Evolutionary conservation across 129 eudicot genomes (phyloP).

Genomic region (Chrysanthemum seticuspe): DNA sequence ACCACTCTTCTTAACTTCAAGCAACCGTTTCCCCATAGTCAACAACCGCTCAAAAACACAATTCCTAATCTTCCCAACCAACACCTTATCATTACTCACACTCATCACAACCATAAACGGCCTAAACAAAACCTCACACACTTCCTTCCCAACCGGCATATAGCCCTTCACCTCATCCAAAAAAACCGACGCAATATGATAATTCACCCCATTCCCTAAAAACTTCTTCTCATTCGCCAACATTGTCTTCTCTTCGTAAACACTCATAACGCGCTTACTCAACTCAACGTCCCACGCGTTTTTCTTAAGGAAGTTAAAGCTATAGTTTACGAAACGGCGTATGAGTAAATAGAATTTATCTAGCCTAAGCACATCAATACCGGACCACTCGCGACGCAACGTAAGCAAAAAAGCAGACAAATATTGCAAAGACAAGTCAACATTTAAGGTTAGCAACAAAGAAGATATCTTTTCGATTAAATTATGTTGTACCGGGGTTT

Average conservation of each 20-base stretch:
- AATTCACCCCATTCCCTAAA: constrained; percentile 80
- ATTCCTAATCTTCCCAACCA: constrained; percentile 68
- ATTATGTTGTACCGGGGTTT: constrained; percentile 57
- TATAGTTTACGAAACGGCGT: not conserved
- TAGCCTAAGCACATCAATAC: constrained; percentile 80
- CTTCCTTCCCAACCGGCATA: constrained; percentile 52
- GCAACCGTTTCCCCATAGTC: constrained; percentile 53
- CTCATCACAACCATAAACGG: constrained; percentile 45
- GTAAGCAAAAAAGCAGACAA: constrained; percentile 57
- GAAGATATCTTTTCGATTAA: constrained; percentile 56
- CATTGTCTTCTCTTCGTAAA: constrained; percentile 49
- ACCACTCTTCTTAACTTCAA: constrained; percentile 49
- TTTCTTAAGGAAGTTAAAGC: constrained; percentile 47
- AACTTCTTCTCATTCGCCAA: constrained; percentile 46
- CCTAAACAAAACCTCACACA: constrained; percentile 44
- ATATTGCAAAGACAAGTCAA: constrained; percentile 43
- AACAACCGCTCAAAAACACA: constrained; percentile 66
- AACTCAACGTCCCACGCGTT: constrained; percentile 58
- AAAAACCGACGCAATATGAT: constrained; percentile 74
- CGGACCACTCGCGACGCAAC: constrained; percentile 82
- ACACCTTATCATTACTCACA: constrained; percentile 45
- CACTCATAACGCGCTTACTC: constrained; percentile 33
- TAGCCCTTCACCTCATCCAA: constrained; percentile 66
- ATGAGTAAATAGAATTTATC: constrained; percentile 58
- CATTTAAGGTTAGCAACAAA: constrained; percentile 43